A percentile compares a stretch with the other conserved stretches of the same genome.
Conservation (phyloP, 495 filamentous ascomycete species). For the Xylaria intraflava region DNA sequence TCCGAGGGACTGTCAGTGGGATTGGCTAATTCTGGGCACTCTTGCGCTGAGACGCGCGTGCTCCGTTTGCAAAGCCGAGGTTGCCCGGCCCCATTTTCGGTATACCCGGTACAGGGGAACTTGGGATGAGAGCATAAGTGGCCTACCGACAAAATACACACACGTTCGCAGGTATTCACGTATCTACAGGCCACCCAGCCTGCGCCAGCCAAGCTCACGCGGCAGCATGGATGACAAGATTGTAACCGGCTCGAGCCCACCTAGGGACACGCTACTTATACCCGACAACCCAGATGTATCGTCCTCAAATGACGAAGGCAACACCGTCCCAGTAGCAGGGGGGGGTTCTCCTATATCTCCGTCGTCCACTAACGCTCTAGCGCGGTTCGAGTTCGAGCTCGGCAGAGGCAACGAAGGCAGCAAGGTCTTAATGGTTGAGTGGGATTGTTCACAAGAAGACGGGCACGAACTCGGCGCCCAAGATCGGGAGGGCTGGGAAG, state of each 20-base stretch:
- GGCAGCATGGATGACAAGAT: slow-evolving; percentile 5
- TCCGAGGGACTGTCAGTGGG: not conserved
- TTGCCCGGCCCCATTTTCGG: not conserved
- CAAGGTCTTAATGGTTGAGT: slow-evolving; percentile 80
- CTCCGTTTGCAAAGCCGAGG: not conserved
- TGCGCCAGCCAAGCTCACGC: slow-evolving; percentile 5
- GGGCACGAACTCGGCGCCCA: slow-evolving; percentile 14
- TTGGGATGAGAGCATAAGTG: slow-evolving; percentile 1
- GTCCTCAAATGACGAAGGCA: slow-evolving; percentile 6
- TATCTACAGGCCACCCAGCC: slow-evolving; percentile 1
- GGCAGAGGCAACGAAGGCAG: slow-evolving; percentile 72
- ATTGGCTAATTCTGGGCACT: slow-evolving; percentile 6
- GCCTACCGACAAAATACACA: slow-evolving; percentile 5
- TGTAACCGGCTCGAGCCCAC: not conserved
- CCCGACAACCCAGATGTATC: not conserved
- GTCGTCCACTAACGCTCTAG: slow-evolving; percentile 41
- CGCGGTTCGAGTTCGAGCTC: slow-evolving; percentile 79
- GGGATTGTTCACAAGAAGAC: slow-evolving; percentile 54
- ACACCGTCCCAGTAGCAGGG: slow-evolving; percentile 10
- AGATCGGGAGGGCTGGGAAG: slow-evolving; percentile 52
- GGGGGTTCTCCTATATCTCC: slow-evolving; percentile 38
- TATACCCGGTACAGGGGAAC: not conserved
- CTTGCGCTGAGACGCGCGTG: slow-evolving; percentile 6
- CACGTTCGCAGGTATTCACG: slow-evolving; percentile 2
- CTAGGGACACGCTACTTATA: not conserved